These are phyloP conservation scores for Coprinellus micaceus DNA, from an alignment of 768 basidiomycete species.

Conservation along the genomic window DNA sequence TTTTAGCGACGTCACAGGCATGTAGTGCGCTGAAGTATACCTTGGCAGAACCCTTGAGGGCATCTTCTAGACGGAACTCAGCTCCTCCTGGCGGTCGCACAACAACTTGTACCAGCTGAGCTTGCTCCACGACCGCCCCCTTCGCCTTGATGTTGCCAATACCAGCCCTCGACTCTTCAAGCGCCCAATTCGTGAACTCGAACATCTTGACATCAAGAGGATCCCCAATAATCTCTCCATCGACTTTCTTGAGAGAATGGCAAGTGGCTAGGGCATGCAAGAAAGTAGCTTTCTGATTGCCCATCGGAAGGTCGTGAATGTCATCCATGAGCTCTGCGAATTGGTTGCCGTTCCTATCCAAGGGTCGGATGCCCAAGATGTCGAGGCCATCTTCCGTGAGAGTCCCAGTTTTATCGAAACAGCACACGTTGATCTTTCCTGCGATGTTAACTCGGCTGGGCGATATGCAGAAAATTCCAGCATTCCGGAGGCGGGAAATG, in stretches of 20 bases:
- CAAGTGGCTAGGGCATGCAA: constrained; percentile 94
- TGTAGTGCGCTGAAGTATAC: constrained; percentile 32
- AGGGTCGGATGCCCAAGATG: constrained; percentile 87
- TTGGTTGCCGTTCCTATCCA: constrained; percentile 68
- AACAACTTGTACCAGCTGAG: constrained; percentile 92
- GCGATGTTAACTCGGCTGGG: constrained; percentile 93
- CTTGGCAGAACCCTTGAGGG: constrained; percentile 77
- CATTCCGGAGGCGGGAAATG: constrained; percentile 79
- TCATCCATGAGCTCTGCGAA: constrained; percentile 92
- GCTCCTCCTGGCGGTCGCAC: constrained; percentile 94
- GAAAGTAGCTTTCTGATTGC: constrained; percentile 75
- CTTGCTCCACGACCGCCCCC: constrained; percentile 60
- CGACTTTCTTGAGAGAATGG: constrained; percentile 89
- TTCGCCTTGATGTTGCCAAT: constrained; percentile 69
- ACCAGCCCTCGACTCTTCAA: constrained; percentile 86
- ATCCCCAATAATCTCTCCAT: constrained; percentile 87
- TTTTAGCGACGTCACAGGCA: not conserved
- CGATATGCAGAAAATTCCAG: constrained; percentile 93
- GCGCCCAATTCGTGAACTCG: constrained; percentile 90
- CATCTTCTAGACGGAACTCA: constrained; percentile 89
- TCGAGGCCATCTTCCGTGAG: constrained; percentile 97
- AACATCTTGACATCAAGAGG: constrained; percentile 98
- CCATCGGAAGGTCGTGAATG: constrained; percentile 76
- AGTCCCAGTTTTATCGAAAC: constrained; percentile 99
- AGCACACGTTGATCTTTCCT: constrained; percentile 94